Evolutionary conservation across 345 rosid species (phyloP).

Genomic region (Citrus reticulata): DNA sequence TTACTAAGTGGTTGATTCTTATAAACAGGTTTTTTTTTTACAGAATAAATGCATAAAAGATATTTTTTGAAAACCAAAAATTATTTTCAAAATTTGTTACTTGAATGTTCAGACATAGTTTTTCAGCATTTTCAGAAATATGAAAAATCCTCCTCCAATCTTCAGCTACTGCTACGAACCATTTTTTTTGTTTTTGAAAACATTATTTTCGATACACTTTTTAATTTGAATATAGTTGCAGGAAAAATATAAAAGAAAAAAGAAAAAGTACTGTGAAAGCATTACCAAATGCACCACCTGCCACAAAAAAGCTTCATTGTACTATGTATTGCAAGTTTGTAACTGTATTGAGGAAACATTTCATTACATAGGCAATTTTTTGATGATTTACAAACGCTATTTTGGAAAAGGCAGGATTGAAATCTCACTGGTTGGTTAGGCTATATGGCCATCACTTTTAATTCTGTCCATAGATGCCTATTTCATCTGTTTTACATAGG

Average conservation of each 20-base stretch:
- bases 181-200: neutral
- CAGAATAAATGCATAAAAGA: neutral
- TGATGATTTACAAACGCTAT: neutral
- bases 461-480: neutral
- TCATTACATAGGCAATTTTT: neutral
- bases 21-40: neutral
- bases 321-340: neutral
- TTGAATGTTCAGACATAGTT: too few relatives aligned
- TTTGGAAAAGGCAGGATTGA: neutral
- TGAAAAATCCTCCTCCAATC: neutral
- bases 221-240: too few relatives aligned
- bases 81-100: neutral
- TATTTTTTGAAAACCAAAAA: neutral
- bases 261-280: neutral
- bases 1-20: neutral
- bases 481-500: neutral
- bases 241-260: too few relatives aligned
- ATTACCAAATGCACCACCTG: neutral
- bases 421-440: neutral
- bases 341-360: neutral
- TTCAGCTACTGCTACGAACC: neutral
- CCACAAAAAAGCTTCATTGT: neutral
- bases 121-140: neutral
- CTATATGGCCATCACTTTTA: neutral
- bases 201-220: neutral